A percentile compares a stretch with the other conserved stretches of the same genome.
phyloP scores from a whole-genome alignment of 306 rosid species.

The Dalbergia oliveri region DNA sequence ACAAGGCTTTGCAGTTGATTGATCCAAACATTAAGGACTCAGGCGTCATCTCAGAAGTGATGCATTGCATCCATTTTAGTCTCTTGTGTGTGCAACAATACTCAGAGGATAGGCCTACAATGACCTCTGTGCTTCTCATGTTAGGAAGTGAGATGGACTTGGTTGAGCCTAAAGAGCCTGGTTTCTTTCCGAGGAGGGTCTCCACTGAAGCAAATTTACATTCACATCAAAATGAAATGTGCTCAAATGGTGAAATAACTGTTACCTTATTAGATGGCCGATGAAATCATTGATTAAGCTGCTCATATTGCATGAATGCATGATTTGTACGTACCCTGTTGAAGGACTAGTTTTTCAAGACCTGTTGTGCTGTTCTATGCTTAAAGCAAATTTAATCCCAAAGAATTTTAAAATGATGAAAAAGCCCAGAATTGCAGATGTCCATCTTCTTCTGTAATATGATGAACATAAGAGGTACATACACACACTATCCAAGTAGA shows the following conservation, averaged over 20 bases:
- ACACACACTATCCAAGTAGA: neutral
- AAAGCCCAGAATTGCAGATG: neutral
- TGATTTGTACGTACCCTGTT: neutral
- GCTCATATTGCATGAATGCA: neutral
- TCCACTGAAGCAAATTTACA: neutral
- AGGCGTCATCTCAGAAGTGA: constrained; percentile 11
- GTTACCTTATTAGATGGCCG: neutral
- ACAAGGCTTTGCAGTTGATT: constrained; percentile 43
- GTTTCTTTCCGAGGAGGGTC: neutral
- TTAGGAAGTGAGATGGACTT: constrained; percentile 43
- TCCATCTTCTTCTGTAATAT: neutral
- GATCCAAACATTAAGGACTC: constrained; percentile 37
- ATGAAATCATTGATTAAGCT: neutral
- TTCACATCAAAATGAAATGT: constrained; percentile 13
- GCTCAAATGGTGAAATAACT: constrained; percentile 30
- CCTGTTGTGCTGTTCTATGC: neutral
- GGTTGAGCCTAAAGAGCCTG: constrained; percentile 56
- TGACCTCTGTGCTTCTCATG: constrained; percentile 48
- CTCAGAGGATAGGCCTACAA: constrained; percentile 45
- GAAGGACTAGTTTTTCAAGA: neutral
- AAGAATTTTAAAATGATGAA: neutral
- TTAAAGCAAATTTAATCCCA: too few relatives aligned
- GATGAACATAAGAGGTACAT: neutral
- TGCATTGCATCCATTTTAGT: constrained; percentile 57
- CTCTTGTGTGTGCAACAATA: constrained; percentile 60